Percentiles rank a stretch among this genome's conserved stretches.
phyloP scores from a whole-genome alignment of 73 alveolate genomes.

The Blepharisma stoltei region DNA sequence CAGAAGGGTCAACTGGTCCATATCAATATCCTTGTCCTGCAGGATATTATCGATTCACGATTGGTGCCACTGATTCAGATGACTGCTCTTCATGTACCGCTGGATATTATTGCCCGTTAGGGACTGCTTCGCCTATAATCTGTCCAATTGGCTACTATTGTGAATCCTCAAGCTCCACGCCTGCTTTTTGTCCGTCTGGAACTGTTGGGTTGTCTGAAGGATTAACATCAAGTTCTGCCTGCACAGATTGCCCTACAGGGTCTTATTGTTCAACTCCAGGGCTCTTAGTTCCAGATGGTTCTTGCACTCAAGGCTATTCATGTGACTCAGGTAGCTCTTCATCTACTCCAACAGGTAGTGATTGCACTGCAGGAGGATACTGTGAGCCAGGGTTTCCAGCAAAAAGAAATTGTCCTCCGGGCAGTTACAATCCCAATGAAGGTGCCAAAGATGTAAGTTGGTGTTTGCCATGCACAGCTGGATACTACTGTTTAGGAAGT shows the following conservation, averaged over 20 bases:
- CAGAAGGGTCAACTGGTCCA: slow-evolving; percentile 38
- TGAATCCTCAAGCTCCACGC: background rate
- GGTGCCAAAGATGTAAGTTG: slow-evolving; percentile 36
- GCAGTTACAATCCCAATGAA: slow-evolving; percentile 43
- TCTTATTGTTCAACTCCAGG: slow-evolving; percentile 40
- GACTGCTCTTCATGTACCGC: slow-evolving; percentile 55
- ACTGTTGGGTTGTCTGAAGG: slow-evolving; percentile 48
- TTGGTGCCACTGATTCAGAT: slow-evolving; percentile 23
- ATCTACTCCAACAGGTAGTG: slow-evolving; percentile 18
- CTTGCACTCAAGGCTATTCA: slow-evolving; percentile 54
- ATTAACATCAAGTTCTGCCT: slow-evolving; percentile 44
- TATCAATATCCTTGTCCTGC: slow-evolving; percentile 39
- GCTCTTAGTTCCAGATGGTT: slow-evolving; percentile 55
- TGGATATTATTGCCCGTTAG: slow-evolving; percentile 33
- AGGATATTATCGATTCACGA: slow-evolving; percentile 18
- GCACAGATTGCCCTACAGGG: slow-evolving; percentile 63
- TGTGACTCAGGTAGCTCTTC: slow-evolving; percentile 46
- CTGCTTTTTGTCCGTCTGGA: slow-evolving; percentile 66
- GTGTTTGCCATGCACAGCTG: slow-evolving; percentile 40
- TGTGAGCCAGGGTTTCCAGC: slow-evolving; percentile 48
- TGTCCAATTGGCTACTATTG: slow-evolving; percentile 40
- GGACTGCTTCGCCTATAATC: slow-evolving; percentile 16
- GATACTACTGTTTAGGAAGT: slow-evolving; percentile 40
- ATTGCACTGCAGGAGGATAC: slow-evolving; percentile 60
- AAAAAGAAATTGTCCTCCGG: slow-evolving; percentile 60